Evolutionary conservation across 495 filamentous ascomycete genomes (phyloP).

Genomic region (Penicillium argentinense): DNA sequence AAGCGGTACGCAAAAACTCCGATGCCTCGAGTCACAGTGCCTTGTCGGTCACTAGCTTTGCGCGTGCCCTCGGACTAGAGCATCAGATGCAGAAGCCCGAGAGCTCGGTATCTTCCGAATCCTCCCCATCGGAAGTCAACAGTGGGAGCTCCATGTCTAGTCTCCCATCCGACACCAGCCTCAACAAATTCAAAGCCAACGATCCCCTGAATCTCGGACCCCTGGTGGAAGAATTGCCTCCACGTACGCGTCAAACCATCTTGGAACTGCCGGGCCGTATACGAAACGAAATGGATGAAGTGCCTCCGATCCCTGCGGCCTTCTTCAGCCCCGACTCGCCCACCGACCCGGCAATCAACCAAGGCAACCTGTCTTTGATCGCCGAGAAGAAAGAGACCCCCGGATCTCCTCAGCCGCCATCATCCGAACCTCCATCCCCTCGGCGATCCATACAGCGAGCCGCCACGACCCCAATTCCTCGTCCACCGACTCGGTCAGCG

Average conservation of each 20-base stretch:
- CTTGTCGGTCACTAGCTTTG: slow-evolving; percentile 41
- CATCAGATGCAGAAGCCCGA: slow-evolving; percentile 48
- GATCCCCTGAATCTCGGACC: slow-evolving; percentile 36
- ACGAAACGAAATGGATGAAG: slow-evolving; percentile 28
- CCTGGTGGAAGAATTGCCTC: slow-evolving; percentile 37
- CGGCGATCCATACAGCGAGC: slow-evolving; percentile 23
- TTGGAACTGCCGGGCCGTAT: slow-evolving; percentile 18
- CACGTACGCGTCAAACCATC: slow-evolving; percentile 18
- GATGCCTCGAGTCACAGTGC: slow-evolving; percentile 36
- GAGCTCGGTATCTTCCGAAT: slow-evolving; percentile 71
- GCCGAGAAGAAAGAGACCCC: slow-evolving; percentile 23
- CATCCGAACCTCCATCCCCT: slow-evolving; percentile 22
- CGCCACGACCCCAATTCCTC: slow-evolving; percentile 28
- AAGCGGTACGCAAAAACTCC: slow-evolving; percentile 25
- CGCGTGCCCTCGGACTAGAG: slow-evolving; percentile 41
- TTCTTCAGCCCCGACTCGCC: slow-evolving; percentile 55
- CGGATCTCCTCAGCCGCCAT: background rate
- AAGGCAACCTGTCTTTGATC: slow-evolving; percentile 43
- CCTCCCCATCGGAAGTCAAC: slow-evolving; percentile 59
- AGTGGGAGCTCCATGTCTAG: slow-evolving; percentile 74
- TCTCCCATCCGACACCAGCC: slow-evolving; percentile 41
- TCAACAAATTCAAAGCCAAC: slow-evolving; percentile 30
- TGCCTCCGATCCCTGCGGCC: slow-evolving; percentile 34
- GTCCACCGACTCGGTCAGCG: slow-evolving; percentile 32
- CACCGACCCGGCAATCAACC: slow-evolving; percentile 55